Evolutionary conservation across 768 basidiomycete species (phyloP), one percentile per base, ranked within the genome.

Genomic region (Suillus ampliporus): DNA sequence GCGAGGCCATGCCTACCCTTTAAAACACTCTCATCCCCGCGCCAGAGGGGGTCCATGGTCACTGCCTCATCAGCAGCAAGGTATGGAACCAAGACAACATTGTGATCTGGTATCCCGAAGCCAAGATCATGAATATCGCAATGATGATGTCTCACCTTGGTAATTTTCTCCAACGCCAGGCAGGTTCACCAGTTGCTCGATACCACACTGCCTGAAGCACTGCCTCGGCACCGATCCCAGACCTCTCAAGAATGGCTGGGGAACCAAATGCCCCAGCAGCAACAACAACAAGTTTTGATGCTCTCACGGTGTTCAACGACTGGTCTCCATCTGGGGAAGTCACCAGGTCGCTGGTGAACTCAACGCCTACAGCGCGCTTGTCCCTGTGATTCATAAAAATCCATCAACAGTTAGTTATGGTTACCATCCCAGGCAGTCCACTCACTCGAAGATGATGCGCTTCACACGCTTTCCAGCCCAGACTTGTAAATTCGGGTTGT

Each of bases 121-220:
- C 11, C 17, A 31, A 26, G 14, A 19, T 4, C 28, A 3, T 5
- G n/a, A 2, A 41, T 37, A 31, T n/a, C n/a, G n/a, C 1, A 44
- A 11, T 5, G 19, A 11, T 6, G 43, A 28, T n/a, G 4, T 59
- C 69, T 46, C 57, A 83, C 86, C 85, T 73, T 82, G 79, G 61
- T 84, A 86, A 65, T 91, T 84, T 67, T 89, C 87, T 21, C 91
- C 91, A 1, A 94, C 91, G 19, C 88, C 89, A 1, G 90, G 89
- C 15, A 93, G 82, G 59, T 91, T 85, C 15, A 90, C 80, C 31
- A 85, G 56, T 62, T 80, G 77, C 8, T 74, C 66, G 37, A 94
- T 82, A 13, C 78, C 79, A 58, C 83, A 75, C 38, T 74, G 75
- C 44, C 81, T 68, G 44, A n/a, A 92, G 76, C 44, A 89, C 66